Evolutionary conservation across 1,139 yeast species (phyloP), one percentile per base, ranked within the genome.

Genomic region (Casaregolazyma lundiana): DNA sequence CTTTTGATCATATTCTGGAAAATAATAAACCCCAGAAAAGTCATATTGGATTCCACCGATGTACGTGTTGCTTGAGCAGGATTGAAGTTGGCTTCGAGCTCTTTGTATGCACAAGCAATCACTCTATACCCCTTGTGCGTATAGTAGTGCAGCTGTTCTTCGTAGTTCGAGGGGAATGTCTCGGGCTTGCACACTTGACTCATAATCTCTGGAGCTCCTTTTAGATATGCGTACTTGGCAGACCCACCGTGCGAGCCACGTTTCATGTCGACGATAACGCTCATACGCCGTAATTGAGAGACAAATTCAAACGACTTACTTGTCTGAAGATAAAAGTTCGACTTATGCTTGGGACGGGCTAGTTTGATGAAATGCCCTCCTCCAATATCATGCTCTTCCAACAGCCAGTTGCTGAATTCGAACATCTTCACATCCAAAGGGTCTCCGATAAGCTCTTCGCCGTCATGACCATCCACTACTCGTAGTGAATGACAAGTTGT

Each of bases 131-230:
- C 99, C 45, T 81, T 79, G 61, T 89, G 97, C 0, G 98, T 92
- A 62, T 92, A 94, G 50, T 81, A 75, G 58, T 87, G 84, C 36
- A 94, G 71, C 18, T 85, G 63, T 37, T 84, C 85, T 20, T 84
- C 84, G 62, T 78, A 94, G 59, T 89, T 78, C 1, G 65, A 62
- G 0, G 99, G 98, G 38, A 94, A 66, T 0, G 90, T 70, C 17
- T 76, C 78, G 1, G 80, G 77, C 15, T 70, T 68, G 66, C 98
- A 92, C 35, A 92, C 79, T 22, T 81, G 84, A 32, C 75, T 71
- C 76, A 92, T 86, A n/a, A 90, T 87, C 64, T 92, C 99, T 0
- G 99, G 99, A 0, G 99, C 98, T 44, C 99, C 99, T 62, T 92
- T 92, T 11, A 94, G 85, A 61, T 78, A 84, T 0, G 86, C 78